Conservation (phyloP, 768 basidiomycete species). For the Lactifluus echinatus region DNA sequence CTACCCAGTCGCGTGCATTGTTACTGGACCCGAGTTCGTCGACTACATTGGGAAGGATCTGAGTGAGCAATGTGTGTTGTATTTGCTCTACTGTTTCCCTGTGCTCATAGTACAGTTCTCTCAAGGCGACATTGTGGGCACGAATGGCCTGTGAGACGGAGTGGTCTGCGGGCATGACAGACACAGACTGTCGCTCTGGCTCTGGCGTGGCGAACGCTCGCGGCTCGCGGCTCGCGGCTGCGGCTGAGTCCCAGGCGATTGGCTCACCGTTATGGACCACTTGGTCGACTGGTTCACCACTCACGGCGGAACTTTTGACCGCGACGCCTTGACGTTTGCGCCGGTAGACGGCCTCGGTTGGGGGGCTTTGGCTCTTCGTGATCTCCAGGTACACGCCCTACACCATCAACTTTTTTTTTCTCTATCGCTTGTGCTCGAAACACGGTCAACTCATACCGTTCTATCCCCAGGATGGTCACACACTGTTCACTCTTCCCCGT, state of each 20-base stretch:
- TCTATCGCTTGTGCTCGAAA: not conserved
- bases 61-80: slow-evolving; percentile 43
- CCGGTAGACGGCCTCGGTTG: slow-evolving; percentile 46
- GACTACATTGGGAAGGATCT: slow-evolving; percentile 50
- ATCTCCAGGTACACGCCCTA: slow-evolving; percentile 48
- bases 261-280: not conserved
- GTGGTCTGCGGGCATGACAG: not conserved
- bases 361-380: slow-evolving; percentile 58
- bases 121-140: slow-evolving; percentile 36
- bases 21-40: slow-evolving; percentile 48
- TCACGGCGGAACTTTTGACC: slow-evolving; percentile 42
- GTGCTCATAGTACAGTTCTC: slow-evolving; percentile 43
- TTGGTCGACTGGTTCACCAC: slow-evolving; percentile 48
- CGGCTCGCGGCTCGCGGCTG: too few relatives aligned
- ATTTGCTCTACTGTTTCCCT: slow-evolving; percentile 38
- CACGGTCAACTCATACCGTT: slow-evolving; percentile 11
- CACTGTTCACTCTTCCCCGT: slow-evolving; percentile 78
- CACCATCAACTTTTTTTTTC: not conserved
- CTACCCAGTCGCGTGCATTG: slow-evolving; percentile 42
- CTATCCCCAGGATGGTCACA: slow-evolving; percentile 52
- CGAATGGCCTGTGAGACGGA: slow-evolving; percentile 8
- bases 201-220: too few relatives aligned
- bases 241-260: not conserved
- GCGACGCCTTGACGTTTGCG: slow-evolving; percentile 25
- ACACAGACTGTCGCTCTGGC: too few relatives aligned